Conservation (phyloP, 495 filamentous ascomycete species). For the Hyaloscypha bicolor region DNA sequence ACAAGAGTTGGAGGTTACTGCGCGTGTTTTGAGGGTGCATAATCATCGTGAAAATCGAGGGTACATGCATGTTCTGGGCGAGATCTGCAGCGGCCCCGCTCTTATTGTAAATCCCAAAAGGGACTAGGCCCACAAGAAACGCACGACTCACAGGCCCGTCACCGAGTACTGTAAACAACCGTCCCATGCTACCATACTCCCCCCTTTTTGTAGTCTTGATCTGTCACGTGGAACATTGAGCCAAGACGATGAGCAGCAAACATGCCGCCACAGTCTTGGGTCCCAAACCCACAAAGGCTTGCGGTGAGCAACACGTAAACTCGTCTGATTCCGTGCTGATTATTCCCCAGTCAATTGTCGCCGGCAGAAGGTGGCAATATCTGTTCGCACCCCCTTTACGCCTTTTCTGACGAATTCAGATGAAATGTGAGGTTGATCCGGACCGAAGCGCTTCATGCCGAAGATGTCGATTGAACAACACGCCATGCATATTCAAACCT, state of each 20-base stretch:
- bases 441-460: slow-evolving; percentile 39
- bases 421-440: slow-evolving; percentile 44
- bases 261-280: slow-evolving; percentile 11
- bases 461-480: slow-evolving; percentile 39
- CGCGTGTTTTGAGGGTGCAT: slow-evolving; percentile 2
- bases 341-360: slow-evolving; percentile 41
- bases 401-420: slow-evolving; percentile 29
- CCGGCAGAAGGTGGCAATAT: slow-evolving; percentile 33
- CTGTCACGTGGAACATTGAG: slow-evolving; percentile 8
- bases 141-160: neutral
- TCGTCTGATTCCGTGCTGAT: slow-evolving; percentile 23
- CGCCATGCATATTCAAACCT: slow-evolving; percentile 44
- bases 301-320: slow-evolving; percentile 35
- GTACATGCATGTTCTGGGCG: neutral
- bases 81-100: neutral
- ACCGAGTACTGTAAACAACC: slow-evolving; percentile 8
- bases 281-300: slow-evolving; percentile 43
- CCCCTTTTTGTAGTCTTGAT: neutral
- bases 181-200: neutral
- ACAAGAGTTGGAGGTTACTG: neutral
- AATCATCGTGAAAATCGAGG: neutral
- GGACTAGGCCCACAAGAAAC: neutral
- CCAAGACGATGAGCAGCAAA: slow-evolving; percentile 12
- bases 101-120: slow-evolving; percentile 3
- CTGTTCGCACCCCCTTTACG: neutral